Base-by-base conservation (phyloP, 2,329 filamentous ascomycete species). In the Colletotrichum incanum region DNA sequence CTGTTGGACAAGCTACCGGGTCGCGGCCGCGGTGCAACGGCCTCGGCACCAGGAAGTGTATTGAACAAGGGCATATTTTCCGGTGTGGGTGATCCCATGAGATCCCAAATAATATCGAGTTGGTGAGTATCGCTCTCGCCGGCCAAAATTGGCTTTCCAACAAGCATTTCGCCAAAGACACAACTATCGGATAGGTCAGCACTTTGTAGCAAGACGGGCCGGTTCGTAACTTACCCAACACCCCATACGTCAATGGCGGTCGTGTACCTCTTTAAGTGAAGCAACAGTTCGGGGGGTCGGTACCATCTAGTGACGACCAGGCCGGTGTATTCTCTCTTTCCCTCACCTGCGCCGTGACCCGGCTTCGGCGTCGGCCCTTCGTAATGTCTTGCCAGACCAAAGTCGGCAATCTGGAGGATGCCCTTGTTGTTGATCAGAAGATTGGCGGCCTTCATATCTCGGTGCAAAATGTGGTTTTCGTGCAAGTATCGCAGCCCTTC, bases 391-490 rank as follows among this genome's bases (percentile, higher is more conserved):
- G 96, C 96, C 43, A 99, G 89, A 76, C 96, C 96, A 78, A 99
- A 99, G 85, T 99, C 96, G 52, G 95, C 96, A 82, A 99, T 98
- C 82, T 98, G 96, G 14, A 99, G 89, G 67, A 98, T 92, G 28
- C 96, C 96, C 67, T 91, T 89, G 82, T 99, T 98, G 84, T 94
- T 97, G 83, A 99, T 99, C 71, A 99, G 90, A 41, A 99, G 88
- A 80, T 99, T 99, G 78, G 96, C 96, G 2, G 96, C 96, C 85
- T 99, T 99, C 95, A 99, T 98, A 79, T 99, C 96, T 80, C 96
- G 92, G 81, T 99, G 96, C 31, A 99, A 86, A 75, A 99, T 98
- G 77, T 93, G 89, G 79, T 89, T 94, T 74, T 95, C 93, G 84
- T 99, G 96, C 54, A 99, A 87, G 82, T 98, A 99, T 74, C 91